These are phyloP conservation scores for Sclerotinia glacialis DNA, from an alignment of 2,329 filamentous ascomycete species.

Conservation along the genomic window DNA sequence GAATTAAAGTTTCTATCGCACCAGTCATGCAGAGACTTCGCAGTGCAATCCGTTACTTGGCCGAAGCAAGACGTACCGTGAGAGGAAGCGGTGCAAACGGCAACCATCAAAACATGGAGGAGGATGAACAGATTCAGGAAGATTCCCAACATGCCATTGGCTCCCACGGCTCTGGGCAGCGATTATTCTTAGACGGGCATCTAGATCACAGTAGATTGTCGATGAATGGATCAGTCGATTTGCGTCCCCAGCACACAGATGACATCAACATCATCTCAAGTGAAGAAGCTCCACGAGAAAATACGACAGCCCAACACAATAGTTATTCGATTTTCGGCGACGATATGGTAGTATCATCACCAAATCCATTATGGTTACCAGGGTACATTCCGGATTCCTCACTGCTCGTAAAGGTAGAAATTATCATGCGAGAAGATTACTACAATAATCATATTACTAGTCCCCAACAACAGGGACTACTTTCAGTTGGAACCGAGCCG, in stretches of 20 bases:
- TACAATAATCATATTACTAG: not conserved
- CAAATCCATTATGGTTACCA: not conserved
- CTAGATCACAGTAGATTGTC: not conserved
- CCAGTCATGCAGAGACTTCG: not conserved
- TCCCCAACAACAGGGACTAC: not conserved
- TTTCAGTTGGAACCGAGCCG: accelerated
- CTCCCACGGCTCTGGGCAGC: too few relatives aligned
- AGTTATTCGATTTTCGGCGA: not conserved
- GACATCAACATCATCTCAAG: not conserved
- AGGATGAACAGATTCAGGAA: not conserved
- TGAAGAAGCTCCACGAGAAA: not conserved
- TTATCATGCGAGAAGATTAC: not conserved
- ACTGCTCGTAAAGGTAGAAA: not conserved
- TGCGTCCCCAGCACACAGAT: not conserved
- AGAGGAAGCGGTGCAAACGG: not conserved
- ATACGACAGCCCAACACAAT: accelerated
- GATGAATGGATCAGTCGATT: not conserved
- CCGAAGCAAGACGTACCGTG: not conserved
- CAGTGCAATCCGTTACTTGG: not conserved
- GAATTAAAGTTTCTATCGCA: not conserved
- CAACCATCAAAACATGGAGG: not conserved
- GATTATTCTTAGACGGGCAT: not conserved
- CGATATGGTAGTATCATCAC: not conserved
- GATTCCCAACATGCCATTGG: not conserved
- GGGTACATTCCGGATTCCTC: accelerated